Conservation (phyloP, 495 filamentous ascomycete genomes). For the Tricharina praecox region DNA sequence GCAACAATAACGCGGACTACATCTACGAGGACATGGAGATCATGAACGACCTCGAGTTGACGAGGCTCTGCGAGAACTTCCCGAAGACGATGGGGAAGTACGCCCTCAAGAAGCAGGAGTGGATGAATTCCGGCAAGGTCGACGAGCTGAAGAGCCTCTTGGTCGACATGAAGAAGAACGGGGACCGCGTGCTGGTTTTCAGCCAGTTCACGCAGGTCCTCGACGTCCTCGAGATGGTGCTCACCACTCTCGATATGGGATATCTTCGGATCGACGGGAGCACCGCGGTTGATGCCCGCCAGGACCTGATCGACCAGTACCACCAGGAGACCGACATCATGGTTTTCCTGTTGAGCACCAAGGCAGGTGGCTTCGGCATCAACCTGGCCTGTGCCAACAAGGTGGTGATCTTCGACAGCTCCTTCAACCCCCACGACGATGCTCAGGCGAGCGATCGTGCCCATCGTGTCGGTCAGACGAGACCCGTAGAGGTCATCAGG, state of each 20-base stretch:
- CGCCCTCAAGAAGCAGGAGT: constrained; percentile 54
- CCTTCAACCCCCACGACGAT: constrained; percentile 93
- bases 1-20: constrained; percentile 42
- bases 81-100: constrained; percentile 50
- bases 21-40: constrained; percentile 55
- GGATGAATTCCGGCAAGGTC: constrained; percentile 90
- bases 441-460: constrained; percentile 92
- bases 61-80: constrained; percentile 57
- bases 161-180: constrained; percentile 52
- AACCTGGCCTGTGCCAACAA: constrained; percentile 91
- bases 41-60: constrained; percentile 68
- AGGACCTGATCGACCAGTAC: constrained; percentile 76
- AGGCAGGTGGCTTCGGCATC: constrained; percentile 85
- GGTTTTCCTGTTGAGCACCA: constrained; percentile 83
- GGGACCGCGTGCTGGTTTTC: constrained; percentile 77
- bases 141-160: constrained; percentile 58
- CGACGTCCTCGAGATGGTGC: constrained; percentile 68
- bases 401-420: constrained; percentile 89
- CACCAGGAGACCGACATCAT: constrained; percentile 57
- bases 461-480: constrained; percentile 78
- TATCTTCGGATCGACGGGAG: constrained; percentile 71
- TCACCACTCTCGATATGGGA: constrained; percentile 52
- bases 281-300: constrained; percentile 69
- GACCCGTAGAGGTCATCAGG: constrained; percentile 65
- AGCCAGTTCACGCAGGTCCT: constrained; percentile 83